Percentiles rank a stretch among this genome's conserved stretches.
These are phyloP conservation scores for Candida sp. DNA, from an alignment of 1,139 yeast genomes.

Conservation along the genomic window DNA sequence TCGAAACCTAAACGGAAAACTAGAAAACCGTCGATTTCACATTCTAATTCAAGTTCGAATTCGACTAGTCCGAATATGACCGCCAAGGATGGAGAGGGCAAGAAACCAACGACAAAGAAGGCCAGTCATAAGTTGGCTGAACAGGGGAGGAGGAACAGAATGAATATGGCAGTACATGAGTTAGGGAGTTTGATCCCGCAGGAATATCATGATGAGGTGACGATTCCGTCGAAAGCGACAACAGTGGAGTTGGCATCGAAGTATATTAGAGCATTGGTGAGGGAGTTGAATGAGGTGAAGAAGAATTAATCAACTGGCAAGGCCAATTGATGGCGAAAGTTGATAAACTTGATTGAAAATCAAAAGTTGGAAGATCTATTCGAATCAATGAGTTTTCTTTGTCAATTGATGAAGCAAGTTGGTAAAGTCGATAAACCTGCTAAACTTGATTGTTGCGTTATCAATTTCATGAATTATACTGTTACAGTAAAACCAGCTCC, in stretches of 20 bases:
- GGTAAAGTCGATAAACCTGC: too few species aligned
- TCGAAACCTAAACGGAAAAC: constrained; percentile 6
- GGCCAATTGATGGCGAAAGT: too few species aligned
- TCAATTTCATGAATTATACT: too few species aligned
- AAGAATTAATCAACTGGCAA: too few species aligned
- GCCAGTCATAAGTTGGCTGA: constrained; percentile 93
- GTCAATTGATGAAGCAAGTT: too few species aligned
- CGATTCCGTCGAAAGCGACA: constrained; percentile 83
- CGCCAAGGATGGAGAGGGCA: constrained; percentile 6
- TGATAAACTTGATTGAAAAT: too few species aligned
- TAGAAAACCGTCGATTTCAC: constrained; percentile 11
- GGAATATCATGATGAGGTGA: constrained; percentile 51
- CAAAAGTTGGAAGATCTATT: too few species aligned
- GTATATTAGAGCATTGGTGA: constrained; percentile 55
- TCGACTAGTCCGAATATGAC: constrained; percentile 15
- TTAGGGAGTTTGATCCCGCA: constrained; percentile 69
- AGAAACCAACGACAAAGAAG: constrained; percentile 48
- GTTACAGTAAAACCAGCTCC: too few species aligned
- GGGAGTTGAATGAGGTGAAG: constrained; percentile 33
- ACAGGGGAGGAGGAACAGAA: constrained; percentile 90
- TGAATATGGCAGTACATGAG: constrained; percentile 82
- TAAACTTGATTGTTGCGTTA: too few species aligned
- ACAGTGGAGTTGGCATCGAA: constrained; percentile 87
- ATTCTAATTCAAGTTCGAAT: constrained; percentile 12
- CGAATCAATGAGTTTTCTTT: too few species aligned